phyloP scores from a whole-genome alignment of 371 early-diverging fungal species.

The Mucor sp. region DNA sequence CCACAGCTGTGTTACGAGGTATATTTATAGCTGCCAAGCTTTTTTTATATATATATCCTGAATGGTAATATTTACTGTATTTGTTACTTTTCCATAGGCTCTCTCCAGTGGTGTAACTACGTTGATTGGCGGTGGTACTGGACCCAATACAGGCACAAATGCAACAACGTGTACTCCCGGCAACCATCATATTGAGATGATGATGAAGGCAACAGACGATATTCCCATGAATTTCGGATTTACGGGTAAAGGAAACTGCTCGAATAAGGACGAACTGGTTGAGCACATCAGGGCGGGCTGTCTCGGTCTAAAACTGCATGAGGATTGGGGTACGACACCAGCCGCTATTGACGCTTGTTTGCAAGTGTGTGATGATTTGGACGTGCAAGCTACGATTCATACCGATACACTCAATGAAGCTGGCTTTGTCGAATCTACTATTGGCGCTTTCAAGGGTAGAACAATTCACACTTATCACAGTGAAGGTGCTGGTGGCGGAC shows the following conservation, averaged over 20 bases:
- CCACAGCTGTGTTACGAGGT: constrained; percentile 83
- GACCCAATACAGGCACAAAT: constrained; percentile 92
- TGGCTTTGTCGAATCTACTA: constrained; percentile 90
- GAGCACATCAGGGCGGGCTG: constrained; percentile 90
- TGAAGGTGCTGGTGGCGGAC: constrained; percentile 97
- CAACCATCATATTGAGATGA: constrained; percentile 73
- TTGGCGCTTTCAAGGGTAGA: constrained; percentile 85
- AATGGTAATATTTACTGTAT: background rate
- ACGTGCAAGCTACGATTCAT: constrained; percentile 83
- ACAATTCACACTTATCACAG: constrained; percentile 95
- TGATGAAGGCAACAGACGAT: constrained; percentile 87
- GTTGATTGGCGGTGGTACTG: constrained; percentile 93
- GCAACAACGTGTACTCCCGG: constrained; percentile 96
- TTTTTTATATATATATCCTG: background rate
- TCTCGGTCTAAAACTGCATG: constrained; percentile 91
- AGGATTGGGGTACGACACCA: constrained; percentile 95
- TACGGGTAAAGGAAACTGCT: constrained; percentile 92
- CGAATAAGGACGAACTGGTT: constrained; percentile 61
- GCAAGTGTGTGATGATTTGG: constrained; percentile 81
- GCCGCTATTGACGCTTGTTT: constrained; percentile 90
- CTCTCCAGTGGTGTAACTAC: constrained; percentile 87
- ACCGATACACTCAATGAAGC: constrained; percentile 95
- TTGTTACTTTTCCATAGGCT: constrained; percentile 47
- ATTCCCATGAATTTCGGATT: constrained; percentile 90
- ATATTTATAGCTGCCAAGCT: constrained; percentile 5